These are phyloP conservation scores for Pseudogymnoascus sp. DNA, from an alignment of 2,329 filamentous ascomycete species.

Conservation along the genomic window DNA sequence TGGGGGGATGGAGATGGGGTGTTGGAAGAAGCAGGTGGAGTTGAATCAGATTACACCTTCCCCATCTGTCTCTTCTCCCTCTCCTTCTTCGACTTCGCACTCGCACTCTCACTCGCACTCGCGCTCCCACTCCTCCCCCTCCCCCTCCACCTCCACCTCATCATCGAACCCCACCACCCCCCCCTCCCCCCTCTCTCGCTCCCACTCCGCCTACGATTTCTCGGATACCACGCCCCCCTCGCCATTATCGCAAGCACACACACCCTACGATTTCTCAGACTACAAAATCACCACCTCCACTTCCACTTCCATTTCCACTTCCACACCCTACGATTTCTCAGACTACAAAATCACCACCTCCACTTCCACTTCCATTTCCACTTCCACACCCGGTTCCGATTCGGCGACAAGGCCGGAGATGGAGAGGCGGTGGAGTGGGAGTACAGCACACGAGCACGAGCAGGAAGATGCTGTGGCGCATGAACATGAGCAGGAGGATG, in stretches of 20 bases:
- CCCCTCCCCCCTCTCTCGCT: neutral
- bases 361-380: too few relatives aligned
- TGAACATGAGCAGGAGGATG: neutral
- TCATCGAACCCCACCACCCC: neutral
- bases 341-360: neutral
- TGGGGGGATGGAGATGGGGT: neutral
- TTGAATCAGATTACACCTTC: neutral
- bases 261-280: neutral
- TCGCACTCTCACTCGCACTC: neutral
- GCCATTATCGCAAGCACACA: neutral
- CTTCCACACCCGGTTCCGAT: too few relatives aligned
- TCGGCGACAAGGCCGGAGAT: neutral
- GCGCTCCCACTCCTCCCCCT: neutral
- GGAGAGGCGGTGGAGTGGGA: neutral
- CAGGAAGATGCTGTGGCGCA: neutral
- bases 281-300: neutral
- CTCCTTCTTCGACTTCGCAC: neutral
- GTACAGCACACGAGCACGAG: neutral
- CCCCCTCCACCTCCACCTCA: neutral
- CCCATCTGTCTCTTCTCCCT: neutral
- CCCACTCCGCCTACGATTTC: neutral
- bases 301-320: too few relatives aligned
- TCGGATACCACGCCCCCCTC: neutral
- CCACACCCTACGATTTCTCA: neutral
- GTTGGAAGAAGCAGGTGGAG: neutral